phyloP scores from a whole-genome alignment of 2,329 filamentous ascomycete species.

The Erysiphe pulchra region DNA sequence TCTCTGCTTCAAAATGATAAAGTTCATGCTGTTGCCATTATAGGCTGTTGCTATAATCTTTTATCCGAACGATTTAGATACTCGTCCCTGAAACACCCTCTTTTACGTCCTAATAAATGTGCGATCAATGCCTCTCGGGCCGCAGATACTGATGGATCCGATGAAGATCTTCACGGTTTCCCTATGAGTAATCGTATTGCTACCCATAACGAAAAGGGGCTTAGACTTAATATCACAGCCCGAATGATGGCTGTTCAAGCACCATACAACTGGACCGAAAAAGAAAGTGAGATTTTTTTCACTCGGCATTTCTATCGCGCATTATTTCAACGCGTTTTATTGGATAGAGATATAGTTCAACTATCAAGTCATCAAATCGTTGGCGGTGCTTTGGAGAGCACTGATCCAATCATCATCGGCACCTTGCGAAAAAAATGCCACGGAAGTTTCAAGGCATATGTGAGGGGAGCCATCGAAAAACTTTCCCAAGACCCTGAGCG shows the following conservation, averaged over 20 bases:
- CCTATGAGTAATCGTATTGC: slow-evolving; percentile 59
- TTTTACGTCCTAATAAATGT: slow-evolving; percentile 42
- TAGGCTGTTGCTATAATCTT: slow-evolving; percentile 96
- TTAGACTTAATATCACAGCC: slow-evolving; percentile 82
- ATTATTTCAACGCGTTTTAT: slow-evolving; percentile 71
- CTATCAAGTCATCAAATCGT: slow-evolving; percentile 16
- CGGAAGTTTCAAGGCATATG: slow-evolving; percentile 45
- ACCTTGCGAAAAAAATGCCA: slow-evolving; percentile 64
- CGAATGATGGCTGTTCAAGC: slow-evolving; percentile 97
- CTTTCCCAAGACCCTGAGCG: slow-evolving; percentile 33
- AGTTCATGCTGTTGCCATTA: slow-evolving; percentile 76
- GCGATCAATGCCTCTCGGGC: slow-evolving; percentile 35
- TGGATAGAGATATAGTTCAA: slow-evolving; percentile 55
- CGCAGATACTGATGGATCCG: slow-evolving; percentile 26
- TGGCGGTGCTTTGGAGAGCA: slow-evolving; percentile 20
- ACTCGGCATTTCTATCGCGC: slow-evolving; percentile 81
- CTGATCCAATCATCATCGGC: slow-evolving; percentile 66
- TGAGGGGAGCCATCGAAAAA: slow-evolving; percentile 57
- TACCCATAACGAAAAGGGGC: slow-evolving; percentile 30
- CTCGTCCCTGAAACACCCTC: slow-evolving; percentile 62
- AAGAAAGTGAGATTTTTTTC: slow-evolving; percentile 72
- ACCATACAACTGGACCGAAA: slow-evolving; percentile 65
- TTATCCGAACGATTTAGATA: slow-evolving; percentile 74
- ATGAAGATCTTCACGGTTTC: slow-evolving; percentile 75
- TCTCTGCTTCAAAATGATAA: slow-evolving; percentile 63